These are phyloP conservation scores for Tylopilus rubrobrunneus DNA, from an alignment of 768 basidiomycete species.

Conservation along the genomic window DNA sequence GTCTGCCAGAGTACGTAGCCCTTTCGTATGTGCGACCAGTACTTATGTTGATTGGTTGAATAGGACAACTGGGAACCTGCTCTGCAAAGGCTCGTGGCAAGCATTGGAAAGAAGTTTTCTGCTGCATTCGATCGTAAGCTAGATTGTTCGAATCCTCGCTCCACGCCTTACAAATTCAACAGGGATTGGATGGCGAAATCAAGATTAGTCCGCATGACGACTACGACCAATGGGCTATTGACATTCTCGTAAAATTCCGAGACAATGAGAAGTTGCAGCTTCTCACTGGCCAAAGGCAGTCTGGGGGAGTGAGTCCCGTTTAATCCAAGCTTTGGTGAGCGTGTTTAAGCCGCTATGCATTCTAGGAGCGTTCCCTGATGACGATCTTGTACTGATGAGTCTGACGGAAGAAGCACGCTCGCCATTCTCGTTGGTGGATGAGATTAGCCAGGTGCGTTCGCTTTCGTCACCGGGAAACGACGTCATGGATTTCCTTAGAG, in stretches of 20 bases:
- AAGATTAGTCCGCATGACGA: slow-evolving; percentile 75
- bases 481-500: slow-evolving; percentile 54
- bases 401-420: slow-evolving; percentile 90
- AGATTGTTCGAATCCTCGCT: neutral
- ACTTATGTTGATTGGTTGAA: neutral
- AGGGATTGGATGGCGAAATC: slow-evolving; percentile 94
- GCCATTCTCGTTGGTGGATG: slow-evolving; percentile 97
- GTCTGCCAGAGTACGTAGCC: slow-evolving; percentile 50
- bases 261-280: slow-evolving; percentile 83
- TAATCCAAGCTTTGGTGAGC: neutral
- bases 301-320: slow-evolving; percentile 77
- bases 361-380: slow-evolving; percentile 91
- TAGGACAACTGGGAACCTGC: slow-evolving; percentile 89
- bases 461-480: slow-evolving; percentile 3
- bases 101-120: slow-evolving; percentile 84
- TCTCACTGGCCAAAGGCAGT: slow-evolving; percentile 86
- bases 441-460: slow-evolving; percentile 86
- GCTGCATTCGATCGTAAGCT: slow-evolving; percentile 84
- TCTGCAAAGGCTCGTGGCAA: slow-evolving; percentile 66
- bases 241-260: slow-evolving; percentile 95
- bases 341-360: slow-evolving; percentile 1
- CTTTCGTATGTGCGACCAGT: slow-evolving; percentile 3
- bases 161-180: slow-evolving; percentile 2
- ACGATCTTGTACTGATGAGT: slow-evolving; percentile 95
- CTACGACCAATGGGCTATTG: slow-evolving; percentile 93